Evolutionary conservation across 2,329 filamentous ascomycete species (phyloP).

Genomic region (Neoarthrinium moseri): DNA sequence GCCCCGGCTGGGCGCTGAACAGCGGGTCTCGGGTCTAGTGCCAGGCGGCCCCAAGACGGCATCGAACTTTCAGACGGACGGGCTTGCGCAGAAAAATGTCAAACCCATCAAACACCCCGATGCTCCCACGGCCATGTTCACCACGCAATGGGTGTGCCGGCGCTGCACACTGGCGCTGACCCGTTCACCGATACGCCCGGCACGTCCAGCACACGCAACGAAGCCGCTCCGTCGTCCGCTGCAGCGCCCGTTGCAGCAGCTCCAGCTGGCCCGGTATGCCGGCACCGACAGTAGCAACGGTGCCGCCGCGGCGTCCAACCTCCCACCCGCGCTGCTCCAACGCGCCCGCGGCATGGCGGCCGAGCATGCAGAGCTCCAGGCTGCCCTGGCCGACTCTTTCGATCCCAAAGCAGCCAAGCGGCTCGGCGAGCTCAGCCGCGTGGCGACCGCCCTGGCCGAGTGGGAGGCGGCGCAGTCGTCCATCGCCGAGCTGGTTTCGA

Average conservation of each 20-base stretch:
- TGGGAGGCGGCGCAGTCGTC: constrained; percentile 56
- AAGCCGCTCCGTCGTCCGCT: too few relatives aligned
- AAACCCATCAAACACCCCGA: too few relatives aligned
- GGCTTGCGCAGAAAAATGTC: too few relatives aligned
- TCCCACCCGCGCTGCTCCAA: constrained; percentile 56
- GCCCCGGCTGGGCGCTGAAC: too few relatives aligned
- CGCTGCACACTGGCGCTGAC: constrained; percentile 41
- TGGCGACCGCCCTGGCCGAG: constrained; percentile 56
- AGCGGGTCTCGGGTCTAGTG: too few relatives aligned
- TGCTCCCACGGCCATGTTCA: constrained; percentile 26
- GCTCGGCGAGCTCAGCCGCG: constrained; percentile 58
- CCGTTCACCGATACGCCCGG: constrained; percentile 29
- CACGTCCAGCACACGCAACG: constrained; percentile 46
- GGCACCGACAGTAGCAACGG: too few relatives aligned
- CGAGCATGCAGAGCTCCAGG: constrained; percentile 59
- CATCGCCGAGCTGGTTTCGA: constrained; percentile 50
- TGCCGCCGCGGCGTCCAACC: constrained; percentile 29
- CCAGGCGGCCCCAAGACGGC: too few relatives aligned
- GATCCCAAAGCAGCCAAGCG: constrained; percentile 58
- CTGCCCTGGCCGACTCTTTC: constrained; percentile 52
- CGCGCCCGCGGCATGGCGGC: constrained; percentile 56
- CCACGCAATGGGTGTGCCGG: constrained; percentile 52
- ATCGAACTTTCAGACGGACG: too few relatives aligned
- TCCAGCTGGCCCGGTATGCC: constrained; percentile 20
- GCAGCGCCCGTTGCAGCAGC: constrained; percentile 11